Evolutionary conservation across 2,329 filamentous ascomycete species (phyloP).

Genomic region (Venturiaceae sp.): DNA sequence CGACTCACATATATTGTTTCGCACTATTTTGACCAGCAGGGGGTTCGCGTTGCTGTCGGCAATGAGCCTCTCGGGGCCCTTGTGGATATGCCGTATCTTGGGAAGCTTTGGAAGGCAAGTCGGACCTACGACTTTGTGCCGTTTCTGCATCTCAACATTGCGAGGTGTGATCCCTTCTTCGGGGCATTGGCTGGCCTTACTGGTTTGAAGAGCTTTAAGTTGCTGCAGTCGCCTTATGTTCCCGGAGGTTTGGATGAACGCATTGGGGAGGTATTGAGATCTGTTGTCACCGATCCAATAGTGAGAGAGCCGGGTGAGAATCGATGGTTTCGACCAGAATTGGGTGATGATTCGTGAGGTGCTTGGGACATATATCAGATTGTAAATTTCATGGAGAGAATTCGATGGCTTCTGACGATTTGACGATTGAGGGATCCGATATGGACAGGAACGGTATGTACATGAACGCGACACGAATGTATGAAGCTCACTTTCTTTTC

Average conservation of each 20-base stretch:
- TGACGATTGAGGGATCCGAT: too few species aligned
- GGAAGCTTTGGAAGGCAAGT: background rate
- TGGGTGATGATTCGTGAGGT: too few species aligned
- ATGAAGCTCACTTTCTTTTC: too few species aligned
- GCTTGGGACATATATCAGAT: too few species aligned
- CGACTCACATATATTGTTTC: background rate
- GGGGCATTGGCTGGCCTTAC: background rate
- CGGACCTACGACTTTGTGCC: background rate
- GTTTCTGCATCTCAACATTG: background rate
- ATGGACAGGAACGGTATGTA: too few species aligned
- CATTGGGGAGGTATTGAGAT: background rate
- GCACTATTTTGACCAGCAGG: background rate
- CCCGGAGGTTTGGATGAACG: background rate
- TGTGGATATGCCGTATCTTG: background rate
- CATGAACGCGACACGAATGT: too few species aligned
- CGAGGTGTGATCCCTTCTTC: background rate
- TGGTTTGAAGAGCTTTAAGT: background rate
- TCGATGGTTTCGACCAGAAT: background rate
- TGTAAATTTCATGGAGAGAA: too few species aligned
- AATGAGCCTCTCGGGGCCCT: background rate
- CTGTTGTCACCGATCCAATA: background rate
- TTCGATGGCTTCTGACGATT: too few species aligned
- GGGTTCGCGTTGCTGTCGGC: background rate
- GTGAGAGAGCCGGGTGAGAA: background rate
- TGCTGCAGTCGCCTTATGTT: background rate